Conservation (phyloP, 768 basidiomycete genomes). For the Serendipita sp. region DNA sequence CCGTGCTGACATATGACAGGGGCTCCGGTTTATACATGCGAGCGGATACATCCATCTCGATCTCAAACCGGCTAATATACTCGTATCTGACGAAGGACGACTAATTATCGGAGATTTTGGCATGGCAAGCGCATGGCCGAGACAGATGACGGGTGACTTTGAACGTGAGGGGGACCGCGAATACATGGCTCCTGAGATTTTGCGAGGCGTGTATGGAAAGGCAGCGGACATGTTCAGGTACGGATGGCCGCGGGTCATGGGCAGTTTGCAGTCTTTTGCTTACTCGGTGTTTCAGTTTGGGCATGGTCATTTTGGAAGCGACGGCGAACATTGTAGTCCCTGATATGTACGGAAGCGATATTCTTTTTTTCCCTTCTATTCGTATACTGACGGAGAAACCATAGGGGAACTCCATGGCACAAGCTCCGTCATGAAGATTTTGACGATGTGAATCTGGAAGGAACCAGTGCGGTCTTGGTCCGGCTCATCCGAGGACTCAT, state of each 20-base stretch:
- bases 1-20: constrained; percentile 25
- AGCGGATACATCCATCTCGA: constrained; percentile 87
- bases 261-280: not conserved
- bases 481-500: constrained; percentile 62
- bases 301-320: constrained; percentile 89
- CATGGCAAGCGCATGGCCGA: constrained; percentile 89
- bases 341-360: constrained; percentile 57
- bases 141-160: constrained; percentile 32
- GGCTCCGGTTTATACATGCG: constrained; percentile 77
- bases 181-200: constrained; percentile 90
- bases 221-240: constrained; percentile 96
- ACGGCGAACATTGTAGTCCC: constrained; percentile 93
- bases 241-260: constrained; percentile 18
- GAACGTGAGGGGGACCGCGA: constrained; percentile 95
- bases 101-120: constrained; percentile 98
- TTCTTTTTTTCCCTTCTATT: not conserved
- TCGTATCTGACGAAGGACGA: constrained; percentile 69
- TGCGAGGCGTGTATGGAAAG: constrained; percentile 80
- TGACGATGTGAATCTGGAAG: constrained; percentile 47
- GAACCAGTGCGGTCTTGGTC: constrained; percentile 46
- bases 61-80: constrained; percentile 93
- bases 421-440: constrained; percentile 83
- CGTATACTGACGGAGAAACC: constrained; percentile 4
- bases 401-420: constrained; percentile 87
- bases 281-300: constrained; percentile 41